These are phyloP conservation scores for Beauveria pseudobassiana DNA, from an alignment of 2,329 filamentous ascomycete genomes.

Conservation along the genomic window DNA sequence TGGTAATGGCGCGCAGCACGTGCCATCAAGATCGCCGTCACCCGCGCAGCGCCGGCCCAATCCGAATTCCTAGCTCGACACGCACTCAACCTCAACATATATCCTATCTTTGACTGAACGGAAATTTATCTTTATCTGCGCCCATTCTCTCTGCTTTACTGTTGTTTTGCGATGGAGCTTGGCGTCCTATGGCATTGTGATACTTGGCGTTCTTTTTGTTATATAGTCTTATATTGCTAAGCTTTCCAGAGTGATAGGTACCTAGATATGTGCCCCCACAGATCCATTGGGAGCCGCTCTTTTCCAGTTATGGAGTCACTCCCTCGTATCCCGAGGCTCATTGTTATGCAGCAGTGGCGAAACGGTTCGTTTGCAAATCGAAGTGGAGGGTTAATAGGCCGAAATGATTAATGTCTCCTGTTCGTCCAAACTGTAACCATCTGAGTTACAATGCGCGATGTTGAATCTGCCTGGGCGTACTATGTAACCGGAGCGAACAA, in stretches of 20 bases:
- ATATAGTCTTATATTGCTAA: background rate
- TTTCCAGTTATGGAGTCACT: background rate
- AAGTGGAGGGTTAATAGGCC: background rate
- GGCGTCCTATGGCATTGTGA: slow-evolving; percentile 1
- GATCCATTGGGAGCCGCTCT: background rate
- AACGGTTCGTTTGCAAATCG: background rate
- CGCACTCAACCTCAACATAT: background rate
- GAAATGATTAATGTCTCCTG: background rate
- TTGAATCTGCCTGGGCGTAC: background rate
- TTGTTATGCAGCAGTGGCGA: background rate
- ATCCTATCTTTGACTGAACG: background rate
- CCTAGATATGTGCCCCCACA: background rate
- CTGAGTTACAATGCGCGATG: background rate
- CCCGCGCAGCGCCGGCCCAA: background rate
- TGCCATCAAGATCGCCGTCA: slow-evolving; percentile 9
- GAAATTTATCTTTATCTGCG: background rate
- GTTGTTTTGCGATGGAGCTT: slow-evolving; percentile 5
- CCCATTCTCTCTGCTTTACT: background rate
- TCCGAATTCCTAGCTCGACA: background rate
- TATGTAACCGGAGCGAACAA: no score
- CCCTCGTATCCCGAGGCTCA: background rate
- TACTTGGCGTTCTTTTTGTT: slow-evolving; percentile 1
- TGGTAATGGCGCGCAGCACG: background rate
- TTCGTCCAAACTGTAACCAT: background rate
- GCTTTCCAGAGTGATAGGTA: background rate